These are phyloP conservation scores for Fistulinella prunicolor DNA, from an alignment of 768 basidiomycete species.

Conservation along the genomic window DNA sequence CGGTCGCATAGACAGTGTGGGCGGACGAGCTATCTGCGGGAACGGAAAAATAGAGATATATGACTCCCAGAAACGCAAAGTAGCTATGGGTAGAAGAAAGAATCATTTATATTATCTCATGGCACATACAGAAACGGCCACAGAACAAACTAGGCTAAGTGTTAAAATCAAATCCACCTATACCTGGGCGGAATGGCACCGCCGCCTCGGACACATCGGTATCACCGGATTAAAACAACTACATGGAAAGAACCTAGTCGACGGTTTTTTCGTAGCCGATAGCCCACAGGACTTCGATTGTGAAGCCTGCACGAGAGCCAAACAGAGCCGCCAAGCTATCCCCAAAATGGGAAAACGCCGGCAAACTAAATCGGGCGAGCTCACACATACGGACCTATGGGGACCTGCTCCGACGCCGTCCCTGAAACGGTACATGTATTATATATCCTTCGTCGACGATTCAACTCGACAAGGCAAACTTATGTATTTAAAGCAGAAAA, in stretches of 20 bases:
- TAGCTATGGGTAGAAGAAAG: neutral
- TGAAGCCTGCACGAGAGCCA: conserved; percentile 2
- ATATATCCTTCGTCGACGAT: conserved; percentile 21
- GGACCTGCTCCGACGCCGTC: neutral
- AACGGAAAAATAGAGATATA: neutral
- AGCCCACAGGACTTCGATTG: neutral
- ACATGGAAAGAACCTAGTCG: neutral
- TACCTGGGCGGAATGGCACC: neutral
- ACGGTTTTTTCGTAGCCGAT: neutral
- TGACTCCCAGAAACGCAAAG: neutral
- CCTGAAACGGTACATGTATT: conserved; percentile 17
- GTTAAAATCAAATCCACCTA: neutral
- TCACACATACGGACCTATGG: neutral
- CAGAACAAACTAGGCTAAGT: neutral
- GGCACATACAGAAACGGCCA: no score
- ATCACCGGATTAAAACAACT: neutral
- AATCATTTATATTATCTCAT: conserved; percentile 1
- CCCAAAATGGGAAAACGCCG: neutral
- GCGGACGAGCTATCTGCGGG: neutral
- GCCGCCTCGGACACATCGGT: neutral
- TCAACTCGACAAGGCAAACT: neutral
- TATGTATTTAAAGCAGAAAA: neutral
- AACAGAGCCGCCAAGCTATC: neutral
- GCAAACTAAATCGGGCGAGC: neutral
- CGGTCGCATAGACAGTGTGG: neutral